A percentile compares a stretch with the other conserved stretches of the same genome.
Evolutionary conservation across 495 filamentous ascomycete species (phyloP).

Genomic region (Neurospora sp.): DNA sequence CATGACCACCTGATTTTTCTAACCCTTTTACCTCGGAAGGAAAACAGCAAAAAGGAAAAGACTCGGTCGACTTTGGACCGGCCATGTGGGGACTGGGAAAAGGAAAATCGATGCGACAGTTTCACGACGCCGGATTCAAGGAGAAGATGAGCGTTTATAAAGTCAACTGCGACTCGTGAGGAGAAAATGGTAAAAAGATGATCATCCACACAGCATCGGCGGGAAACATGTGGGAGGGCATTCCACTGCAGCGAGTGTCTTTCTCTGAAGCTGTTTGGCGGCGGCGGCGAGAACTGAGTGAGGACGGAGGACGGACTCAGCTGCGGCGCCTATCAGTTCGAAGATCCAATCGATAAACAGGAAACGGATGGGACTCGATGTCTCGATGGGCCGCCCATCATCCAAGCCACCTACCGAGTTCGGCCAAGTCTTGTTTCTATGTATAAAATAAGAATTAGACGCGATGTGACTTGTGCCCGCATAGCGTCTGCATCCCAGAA

Average conservation of each 20-base stretch:
- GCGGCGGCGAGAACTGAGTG: not conserved
- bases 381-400: not conserved
- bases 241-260: not conserved
- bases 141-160: not conserved
- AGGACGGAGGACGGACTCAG: not conserved
- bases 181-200: not conserved
- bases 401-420: not conserved
- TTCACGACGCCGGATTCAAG: not conserved
- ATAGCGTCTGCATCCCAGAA: constrained; percentile 8
- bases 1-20: not conserved
- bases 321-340: not conserved
- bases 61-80: not conserved
- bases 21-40: not conserved
- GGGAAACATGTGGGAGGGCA: not conserved
- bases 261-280: not conserved
- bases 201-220: not conserved
- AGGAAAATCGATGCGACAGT: not conserved
- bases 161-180: not conserved
- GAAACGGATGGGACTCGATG: not conserved
- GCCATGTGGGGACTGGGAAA: not conserved
- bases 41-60: not conserved
- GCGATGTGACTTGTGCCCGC: constrained; percentile 25
- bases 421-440: not conserved
- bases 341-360: not conserved
- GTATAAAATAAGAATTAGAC: constrained; percentile 15